phyloP scores from a whole-genome alignment of 257 asterid genomes.

The Eucommia ulmoides region DNA sequence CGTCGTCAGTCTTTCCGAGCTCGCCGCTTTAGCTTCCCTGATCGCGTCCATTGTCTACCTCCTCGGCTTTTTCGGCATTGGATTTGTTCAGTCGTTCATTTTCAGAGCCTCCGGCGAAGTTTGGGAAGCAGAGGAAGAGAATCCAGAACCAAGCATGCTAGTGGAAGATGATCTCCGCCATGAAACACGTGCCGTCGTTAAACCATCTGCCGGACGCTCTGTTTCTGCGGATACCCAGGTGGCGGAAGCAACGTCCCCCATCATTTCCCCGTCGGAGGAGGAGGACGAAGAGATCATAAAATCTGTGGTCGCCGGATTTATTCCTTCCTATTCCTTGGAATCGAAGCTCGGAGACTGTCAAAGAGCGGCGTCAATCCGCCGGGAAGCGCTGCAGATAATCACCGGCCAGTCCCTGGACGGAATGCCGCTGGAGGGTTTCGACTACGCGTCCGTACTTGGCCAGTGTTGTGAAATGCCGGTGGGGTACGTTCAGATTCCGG shows the following conservation, averaged over 20 bases:
- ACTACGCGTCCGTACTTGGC: conserved; percentile 42
- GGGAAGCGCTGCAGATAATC: conserved; percentile 39
- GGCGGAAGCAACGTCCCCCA: conserved; percentile 11
- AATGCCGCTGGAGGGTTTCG: conserved; percentile 42
- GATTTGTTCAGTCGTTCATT: conserved; percentile 36
- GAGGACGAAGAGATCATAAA: conserved; percentile 35
- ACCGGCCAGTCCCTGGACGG: conserved; percentile 45
- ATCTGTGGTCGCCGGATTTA: conserved; percentile 25
- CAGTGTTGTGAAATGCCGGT: conserved; percentile 69
- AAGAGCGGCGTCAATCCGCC: conserved; percentile 32
- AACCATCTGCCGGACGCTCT: conserved; percentile 4
- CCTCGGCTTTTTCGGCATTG: conserved; percentile 37
- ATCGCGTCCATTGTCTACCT: conserved; percentile 31
- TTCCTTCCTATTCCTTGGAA: conserved; percentile 38
- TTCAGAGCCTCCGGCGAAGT: conserved; percentile 16
- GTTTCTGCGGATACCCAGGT: conserved; percentile 13
- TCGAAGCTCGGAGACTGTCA: conserved; percentile 40
- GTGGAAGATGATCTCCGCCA: conserved; percentile 22
- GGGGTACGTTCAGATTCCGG: conserved; percentile 54
- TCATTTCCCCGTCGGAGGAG: conserved; percentile 12
- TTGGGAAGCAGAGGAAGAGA: conserved; percentile 34
- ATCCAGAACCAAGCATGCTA: conserved; percentile 8
- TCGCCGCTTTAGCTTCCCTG: conserved; percentile 23
- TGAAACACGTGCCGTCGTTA: conserved; percentile 8
- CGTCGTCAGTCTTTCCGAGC: conserved; percentile 33